Conservation (phyloP, 108 stramenopile genomes). For the Thalassiosira profunda region DNA sequence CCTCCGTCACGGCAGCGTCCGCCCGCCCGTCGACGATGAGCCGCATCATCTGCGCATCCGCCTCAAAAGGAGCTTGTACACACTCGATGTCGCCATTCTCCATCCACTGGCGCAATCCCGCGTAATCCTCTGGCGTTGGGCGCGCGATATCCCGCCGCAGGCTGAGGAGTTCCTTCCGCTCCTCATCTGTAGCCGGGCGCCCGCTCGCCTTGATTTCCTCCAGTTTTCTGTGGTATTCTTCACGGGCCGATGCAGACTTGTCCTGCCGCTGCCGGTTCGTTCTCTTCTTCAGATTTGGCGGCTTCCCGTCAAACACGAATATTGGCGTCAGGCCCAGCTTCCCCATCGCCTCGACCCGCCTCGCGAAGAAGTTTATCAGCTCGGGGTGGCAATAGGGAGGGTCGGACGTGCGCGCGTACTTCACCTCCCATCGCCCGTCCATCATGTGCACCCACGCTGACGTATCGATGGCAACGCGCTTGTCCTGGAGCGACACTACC, state of each 20-base stretch:
- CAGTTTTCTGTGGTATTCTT: background rate
- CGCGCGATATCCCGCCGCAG: background rate
- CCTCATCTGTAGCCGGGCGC: too few relatives aligned
- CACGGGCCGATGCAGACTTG: too few relatives aligned
- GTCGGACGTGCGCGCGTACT: too few relatives aligned
- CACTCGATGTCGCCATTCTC: background rate
- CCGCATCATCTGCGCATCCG: constrained; percentile 1
- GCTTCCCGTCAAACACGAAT: constrained; percentile 12
- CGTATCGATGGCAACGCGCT: too few relatives aligned
- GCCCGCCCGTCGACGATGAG: background rate
- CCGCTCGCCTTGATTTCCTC: background rate
- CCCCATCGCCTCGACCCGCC: too few relatives aligned
- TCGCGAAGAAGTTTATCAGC: too few relatives aligned
- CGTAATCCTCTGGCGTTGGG: constrained; percentile 1
- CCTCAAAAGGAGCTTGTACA: constrained; percentile 1
- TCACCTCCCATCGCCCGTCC: too few relatives aligned
- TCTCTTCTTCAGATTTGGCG: background rate
- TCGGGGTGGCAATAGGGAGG: too few relatives aligned
- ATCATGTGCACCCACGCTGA: too few relatives aligned
- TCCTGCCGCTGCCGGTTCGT: background rate
- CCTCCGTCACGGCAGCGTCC: constrained; percentile 2
- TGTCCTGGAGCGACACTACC: too few relatives aligned
- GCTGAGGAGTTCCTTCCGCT: background rate
- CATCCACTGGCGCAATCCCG: background rate
- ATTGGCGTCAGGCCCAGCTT: background rate